phyloP scores from a whole-genome alignment of 306 rosid species.

The Vicia faba region DNA sequence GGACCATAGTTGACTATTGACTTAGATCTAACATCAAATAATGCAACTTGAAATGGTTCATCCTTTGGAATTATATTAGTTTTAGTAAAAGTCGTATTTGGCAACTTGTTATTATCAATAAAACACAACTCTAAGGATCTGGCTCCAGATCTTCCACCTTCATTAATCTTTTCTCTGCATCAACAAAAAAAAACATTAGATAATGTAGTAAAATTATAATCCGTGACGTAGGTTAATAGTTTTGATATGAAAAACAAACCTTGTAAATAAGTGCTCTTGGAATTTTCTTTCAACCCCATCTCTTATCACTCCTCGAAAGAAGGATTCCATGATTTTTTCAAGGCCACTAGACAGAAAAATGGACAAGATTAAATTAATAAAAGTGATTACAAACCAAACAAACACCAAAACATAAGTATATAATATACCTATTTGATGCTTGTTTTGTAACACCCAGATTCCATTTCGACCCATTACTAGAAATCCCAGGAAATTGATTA shows the following conservation, averaged over 20 bases:
- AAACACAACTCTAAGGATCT: neutral
- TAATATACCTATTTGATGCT: constrained; percentile 6
- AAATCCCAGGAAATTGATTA: constrained; percentile 34
- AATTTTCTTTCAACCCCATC: constrained; percentile 53
- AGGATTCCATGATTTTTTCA: constrained; percentile 40
- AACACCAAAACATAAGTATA: too few species aligned
- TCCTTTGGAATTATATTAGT: constrained; percentile 41
- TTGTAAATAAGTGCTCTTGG: constrained; percentile 29
- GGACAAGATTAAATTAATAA: constrained; percentile 34
- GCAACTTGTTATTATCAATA: neutral
- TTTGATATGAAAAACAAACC: constrained; percentile 47
- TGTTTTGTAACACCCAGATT: constrained; percentile 32
- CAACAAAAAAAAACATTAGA: neutral
- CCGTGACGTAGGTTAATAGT: too few species aligned
- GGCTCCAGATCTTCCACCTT: neutral
- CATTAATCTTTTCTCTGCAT: neutral
- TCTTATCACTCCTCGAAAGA: constrained; percentile 52
- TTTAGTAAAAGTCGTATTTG: neutral
- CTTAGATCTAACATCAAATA: constrained; percentile 49
- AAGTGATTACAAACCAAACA: neutral
- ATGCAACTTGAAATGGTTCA: constrained; percentile 38
- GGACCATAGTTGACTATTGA: constrained; percentile 47
- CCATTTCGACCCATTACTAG: constrained; percentile 31
- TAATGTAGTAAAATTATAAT: neutral
- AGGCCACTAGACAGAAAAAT: constrained; percentile 48